Evolutionary conservation across 495 filamentous ascomycete genomes (phyloP).

Genomic region (Cetradonia linearis): DNA sequence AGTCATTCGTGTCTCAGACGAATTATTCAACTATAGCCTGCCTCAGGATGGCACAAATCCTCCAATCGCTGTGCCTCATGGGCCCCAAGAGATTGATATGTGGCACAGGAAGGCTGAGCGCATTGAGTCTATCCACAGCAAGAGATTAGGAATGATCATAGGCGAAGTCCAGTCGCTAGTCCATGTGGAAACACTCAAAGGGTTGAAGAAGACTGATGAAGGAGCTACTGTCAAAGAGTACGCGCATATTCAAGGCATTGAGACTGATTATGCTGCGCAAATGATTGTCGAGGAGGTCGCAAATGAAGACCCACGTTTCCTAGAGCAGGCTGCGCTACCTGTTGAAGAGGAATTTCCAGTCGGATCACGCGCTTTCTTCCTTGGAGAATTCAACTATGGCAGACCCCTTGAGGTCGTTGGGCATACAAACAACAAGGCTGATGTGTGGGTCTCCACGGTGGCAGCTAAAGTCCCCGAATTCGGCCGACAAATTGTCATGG

Average conservation of each 20-base stretch:
- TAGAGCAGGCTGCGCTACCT: conserved; percentile 74
- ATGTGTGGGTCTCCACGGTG: conserved; percentile 60
- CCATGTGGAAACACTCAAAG: conserved; percentile 85
- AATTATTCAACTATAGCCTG: conserved; percentile 81
- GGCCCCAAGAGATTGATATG: conserved; percentile 64
- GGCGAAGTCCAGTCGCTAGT: conserved; percentile 80
- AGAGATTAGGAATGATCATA: conserved; percentile 77
- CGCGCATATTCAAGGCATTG: conserved; percentile 74
- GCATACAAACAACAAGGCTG: conserved; percentile 61
- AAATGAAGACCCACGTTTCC: conserved; percentile 85
- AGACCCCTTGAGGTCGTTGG: conserved; percentile 75
- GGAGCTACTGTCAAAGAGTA: conserved; percentile 93
- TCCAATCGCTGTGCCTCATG: conserved; percentile 57
- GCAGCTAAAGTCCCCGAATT: conserved; percentile 71
- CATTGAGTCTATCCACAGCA: conserved; percentile 81
- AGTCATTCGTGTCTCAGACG: conserved; percentile 79
- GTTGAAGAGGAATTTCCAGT: conserved; percentile 88
- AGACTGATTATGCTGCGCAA: conserved; percentile 86
- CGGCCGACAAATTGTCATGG: conserved; percentile 55
- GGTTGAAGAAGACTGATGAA: conserved; percentile 79
- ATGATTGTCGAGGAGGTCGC: conserved; percentile 80
- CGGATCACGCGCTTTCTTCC: conserved; percentile 75
- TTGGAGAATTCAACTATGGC: conserved; percentile 93
- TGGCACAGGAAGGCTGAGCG: conserved; percentile 74
- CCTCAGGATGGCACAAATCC: conserved; percentile 49